A percentile compares a stretch with the other conserved stretches of the same genome.
phyloP scores from a whole-genome alignment of 140 eudicot genomes.

The Senecio squalidus region DNA sequence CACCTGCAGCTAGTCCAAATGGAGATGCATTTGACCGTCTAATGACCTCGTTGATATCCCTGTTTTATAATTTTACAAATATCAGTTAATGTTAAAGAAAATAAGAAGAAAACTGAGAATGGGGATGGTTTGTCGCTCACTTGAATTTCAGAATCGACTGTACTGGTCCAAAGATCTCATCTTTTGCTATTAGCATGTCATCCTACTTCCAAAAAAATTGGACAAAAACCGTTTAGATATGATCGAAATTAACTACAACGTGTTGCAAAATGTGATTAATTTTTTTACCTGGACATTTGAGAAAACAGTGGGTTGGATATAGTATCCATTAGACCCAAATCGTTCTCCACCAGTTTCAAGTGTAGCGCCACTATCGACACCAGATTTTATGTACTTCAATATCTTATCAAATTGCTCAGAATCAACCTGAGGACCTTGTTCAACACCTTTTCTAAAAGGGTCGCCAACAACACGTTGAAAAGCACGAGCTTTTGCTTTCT shows the following conservation, averaged over 20 bases:
- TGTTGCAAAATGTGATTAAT: not conserved
- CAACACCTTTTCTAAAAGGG: constrained; percentile 81
- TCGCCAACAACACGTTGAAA: constrained; percentile 80
- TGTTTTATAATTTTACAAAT: constrained; percentile 13
- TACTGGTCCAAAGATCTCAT: constrained; percentile 94
- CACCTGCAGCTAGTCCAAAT: constrained; percentile 89
- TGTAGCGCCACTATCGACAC: constrained; percentile 76
- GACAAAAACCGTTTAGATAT: not conserved
- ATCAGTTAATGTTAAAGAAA: not conserved
- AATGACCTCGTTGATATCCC: constrained; percentile 63
- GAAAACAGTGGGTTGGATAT: constrained; percentile 88
- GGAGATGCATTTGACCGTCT: constrained; percentile 51
- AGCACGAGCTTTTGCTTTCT: constrained; percentile 82
- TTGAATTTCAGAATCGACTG: constrained; percentile 81
- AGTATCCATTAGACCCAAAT: constrained; percentile 73
- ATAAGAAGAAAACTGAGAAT: not conserved
- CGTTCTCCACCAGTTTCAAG: constrained; percentile 91
- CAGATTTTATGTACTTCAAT: constrained; percentile 68
- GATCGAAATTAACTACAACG: not conserved
- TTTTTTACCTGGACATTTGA: constrained; percentile 73
- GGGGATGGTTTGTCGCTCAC: constrained; percentile 33
- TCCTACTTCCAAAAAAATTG: constrained; percentile 34
- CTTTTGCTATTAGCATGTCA: constrained; percentile 81
- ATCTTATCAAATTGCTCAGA: constrained; percentile 74
- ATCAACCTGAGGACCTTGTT: constrained; percentile 99